A percentile compares a stretch with the other conserved stretches of the same genome.
Evolutionary conservation across 164 flowering plant genomes (phyloP).

Genomic region (Annona cherimola): DNA sequence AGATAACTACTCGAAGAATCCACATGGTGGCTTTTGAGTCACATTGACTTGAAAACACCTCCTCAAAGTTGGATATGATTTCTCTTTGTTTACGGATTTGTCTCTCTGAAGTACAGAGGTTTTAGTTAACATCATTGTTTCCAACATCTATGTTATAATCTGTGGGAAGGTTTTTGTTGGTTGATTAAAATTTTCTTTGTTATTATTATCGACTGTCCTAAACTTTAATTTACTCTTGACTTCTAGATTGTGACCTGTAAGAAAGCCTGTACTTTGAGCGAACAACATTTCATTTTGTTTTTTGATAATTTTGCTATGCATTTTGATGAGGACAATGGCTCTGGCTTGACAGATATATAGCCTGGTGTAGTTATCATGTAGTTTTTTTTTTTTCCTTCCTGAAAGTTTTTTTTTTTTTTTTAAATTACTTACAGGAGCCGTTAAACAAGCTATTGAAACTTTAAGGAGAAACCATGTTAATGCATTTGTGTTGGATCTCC

Average conservation of each 20-base stretch:
- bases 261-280: too few species aligned
- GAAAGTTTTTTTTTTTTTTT: not conserved
- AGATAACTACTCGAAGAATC: not conserved
- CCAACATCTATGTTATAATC: not conserved
- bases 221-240: too few species aligned
- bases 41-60: not conserved
- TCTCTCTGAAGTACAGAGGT: not conserved
- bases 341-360: not conserved
- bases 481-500: slow-evolving; percentile 94
- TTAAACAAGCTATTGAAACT: slow-evolving; percentile 78
- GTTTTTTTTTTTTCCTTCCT: not conserved
- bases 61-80: not conserved
- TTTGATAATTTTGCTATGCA: not conserved
- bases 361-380: not conserved
- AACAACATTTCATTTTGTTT: too few species aligned
- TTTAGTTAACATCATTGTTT: not conserved
- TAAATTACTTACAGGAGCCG: slow-evolving; percentile 77
- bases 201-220: too few species aligned
- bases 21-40: not conserved
- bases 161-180: too few species aligned
- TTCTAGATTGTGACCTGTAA: too few species aligned
- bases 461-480: slow-evolving; percentile 65
- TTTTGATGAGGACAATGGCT: not conserved
- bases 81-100: not conserved
- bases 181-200: too few species aligned